Percentiles rank a stretch among this genome's conserved stretches.
These are phyloP conservation scores for Globisporangium lucens DNA, from an alignment of 352 stramenopile genomes.

Conservation along the genomic window DNA sequence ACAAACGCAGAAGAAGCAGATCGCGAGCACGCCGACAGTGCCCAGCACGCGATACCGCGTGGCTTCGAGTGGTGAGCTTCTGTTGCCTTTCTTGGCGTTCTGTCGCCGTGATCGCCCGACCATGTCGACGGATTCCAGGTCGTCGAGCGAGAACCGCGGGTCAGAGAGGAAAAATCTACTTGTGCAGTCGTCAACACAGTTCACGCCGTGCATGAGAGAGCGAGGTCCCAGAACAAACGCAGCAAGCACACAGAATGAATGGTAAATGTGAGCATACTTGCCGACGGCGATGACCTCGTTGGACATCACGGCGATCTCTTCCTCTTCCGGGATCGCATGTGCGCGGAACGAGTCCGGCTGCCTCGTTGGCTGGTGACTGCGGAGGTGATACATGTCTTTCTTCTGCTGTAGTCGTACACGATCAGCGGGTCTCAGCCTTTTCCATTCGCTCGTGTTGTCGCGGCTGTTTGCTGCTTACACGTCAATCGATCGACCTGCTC, in stretches of 20 bases:
- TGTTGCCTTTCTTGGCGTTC: neutral
- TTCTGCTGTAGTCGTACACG: neutral
- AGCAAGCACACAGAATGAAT: neutral
- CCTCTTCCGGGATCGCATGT: slow-evolving; percentile 11
- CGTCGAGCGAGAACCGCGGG: slow-evolving; percentile 14
- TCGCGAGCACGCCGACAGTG: slow-evolving; percentile 12
- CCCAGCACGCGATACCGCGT: slow-evolving; percentile 16
- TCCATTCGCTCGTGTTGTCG: neutral
- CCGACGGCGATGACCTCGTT: slow-evolving; percentile 12
- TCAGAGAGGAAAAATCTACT: slow-evolving; percentile 11
- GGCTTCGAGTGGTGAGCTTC: slow-evolving; percentile 5
- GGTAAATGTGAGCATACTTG: neutral
- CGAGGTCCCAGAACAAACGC: neutral
- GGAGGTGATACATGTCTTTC: slow-evolving; percentile 1
- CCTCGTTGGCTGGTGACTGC: slow-evolving; percentile 1
- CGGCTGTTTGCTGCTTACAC: too few species aligned
- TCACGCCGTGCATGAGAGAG: neutral
- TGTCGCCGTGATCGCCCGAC: slow-evolving; percentile 4
- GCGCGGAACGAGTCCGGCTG: neutral
- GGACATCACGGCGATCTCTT: slow-evolving; percentile 23
- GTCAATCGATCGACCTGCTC: too few species aligned
- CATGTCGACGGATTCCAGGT: slow-evolving; percentile 21
- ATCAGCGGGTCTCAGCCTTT: neutral
- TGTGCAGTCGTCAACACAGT: neutral
- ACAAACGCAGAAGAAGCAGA: slow-evolving; percentile 27